These are phyloP conservation scores for Fagus sylvatica DNA, from an alignment of 306 rosid genomes.

Conservation along the genomic window DNA sequence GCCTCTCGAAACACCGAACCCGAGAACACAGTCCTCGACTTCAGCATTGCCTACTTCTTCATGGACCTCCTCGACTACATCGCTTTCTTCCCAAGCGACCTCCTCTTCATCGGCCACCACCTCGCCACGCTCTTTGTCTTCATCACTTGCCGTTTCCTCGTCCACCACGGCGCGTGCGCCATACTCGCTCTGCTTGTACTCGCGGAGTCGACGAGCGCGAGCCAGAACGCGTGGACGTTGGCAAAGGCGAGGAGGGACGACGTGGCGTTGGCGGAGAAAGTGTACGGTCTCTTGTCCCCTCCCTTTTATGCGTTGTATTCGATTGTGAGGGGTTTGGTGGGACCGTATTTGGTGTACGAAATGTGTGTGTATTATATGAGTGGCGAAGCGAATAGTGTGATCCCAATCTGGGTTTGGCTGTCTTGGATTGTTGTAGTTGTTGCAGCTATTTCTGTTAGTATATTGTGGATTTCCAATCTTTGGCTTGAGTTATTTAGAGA, in stretches of 20 bases:
- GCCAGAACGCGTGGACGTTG: constrained; percentile 89
- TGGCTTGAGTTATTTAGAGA: constrained; percentile 66
- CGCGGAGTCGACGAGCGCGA: constrained; percentile 78
- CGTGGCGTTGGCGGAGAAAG: constrained; percentile 46
- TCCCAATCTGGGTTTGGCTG: constrained; percentile 80
- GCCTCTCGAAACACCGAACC: constrained; percentile 50
- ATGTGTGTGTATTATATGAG: constrained; percentile 55
- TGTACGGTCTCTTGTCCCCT: constrained; percentile 53
- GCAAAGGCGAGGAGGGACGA: constrained; percentile 51
- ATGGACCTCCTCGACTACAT: constrained; percentile 77
- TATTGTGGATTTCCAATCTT: constrained; percentile 77
- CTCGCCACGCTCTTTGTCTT: constrained; percentile 83
- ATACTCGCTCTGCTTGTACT: constrained; percentile 60
- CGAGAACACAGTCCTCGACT: constrained; percentile 70
- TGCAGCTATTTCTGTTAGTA: constrained; percentile 71
- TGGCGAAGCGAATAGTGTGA: constrained; percentile 54
- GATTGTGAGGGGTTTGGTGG: constrained; percentile 56
- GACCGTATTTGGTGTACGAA: constrained; percentile 66
- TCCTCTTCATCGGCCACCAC: constrained; percentile 88
- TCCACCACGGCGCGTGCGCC: constrained; percentile 63
- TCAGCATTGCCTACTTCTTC: constrained; percentile 83
- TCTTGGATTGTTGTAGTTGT: constrained; percentile 79
- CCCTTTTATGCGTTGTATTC: constrained; percentile 66
- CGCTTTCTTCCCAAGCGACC: constrained; percentile 62
- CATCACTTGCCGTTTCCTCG: constrained; percentile 81